Base-by-base conservation (phyloP, 2,329 filamentous ascomycete genomes). In the Thielaviopsis musarum region DNA sequence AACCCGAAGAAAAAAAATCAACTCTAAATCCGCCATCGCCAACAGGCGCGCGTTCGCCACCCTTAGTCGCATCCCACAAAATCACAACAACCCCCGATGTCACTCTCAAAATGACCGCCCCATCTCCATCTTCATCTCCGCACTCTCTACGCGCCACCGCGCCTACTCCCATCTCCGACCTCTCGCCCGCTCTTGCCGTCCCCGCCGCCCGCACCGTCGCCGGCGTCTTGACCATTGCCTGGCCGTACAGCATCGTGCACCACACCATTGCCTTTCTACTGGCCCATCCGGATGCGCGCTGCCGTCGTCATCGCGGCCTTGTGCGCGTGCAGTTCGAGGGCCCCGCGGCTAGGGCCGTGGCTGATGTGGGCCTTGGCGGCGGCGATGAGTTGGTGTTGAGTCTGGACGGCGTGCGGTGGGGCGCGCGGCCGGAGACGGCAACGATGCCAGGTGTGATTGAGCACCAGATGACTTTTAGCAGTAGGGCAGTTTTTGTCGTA, bases 231-330 rank as follows among this genome's bases (percentile, higher is more conserved):
- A 91, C 89, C 9, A 81, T 97, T 41, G 83, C 88, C 61, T 97
- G 91, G 91, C 91, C 91, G 0, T 96, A 88, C 70, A 95, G 87
- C 64, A 86, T 85, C 22, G 82, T 88, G 26, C 85, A 80, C 30
- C 80, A 79, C 58, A 83, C 83, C 48, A 79, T 90, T 64, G 85
- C 88, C 26, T 83, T 96, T 56, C 79, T 94, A 21, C 79, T 97
- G 38, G 87, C 87, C 53, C 91, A 96, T 66, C 83, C 84, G 53
- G 89, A 96, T 69, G 87, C 91, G 66, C 85, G 88, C 54, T 76
- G 91, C 56, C 87, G 91, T 59, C 81, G 82, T 63, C 76, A 78
- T 49, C 85, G 81, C 64, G 91, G 91, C 13, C 89, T 95, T 70
- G 82, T 95, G 22, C 84, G 90, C 60, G 80, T 90, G 55, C 80